Percentiles rank a stretch among this genome's conserved stretches.
These are phyloP conservation scores for Oryza longistaminata DNA, from an alignment of 176 grass and related monocot genomes.

Conservation along the genomic window DNA sequence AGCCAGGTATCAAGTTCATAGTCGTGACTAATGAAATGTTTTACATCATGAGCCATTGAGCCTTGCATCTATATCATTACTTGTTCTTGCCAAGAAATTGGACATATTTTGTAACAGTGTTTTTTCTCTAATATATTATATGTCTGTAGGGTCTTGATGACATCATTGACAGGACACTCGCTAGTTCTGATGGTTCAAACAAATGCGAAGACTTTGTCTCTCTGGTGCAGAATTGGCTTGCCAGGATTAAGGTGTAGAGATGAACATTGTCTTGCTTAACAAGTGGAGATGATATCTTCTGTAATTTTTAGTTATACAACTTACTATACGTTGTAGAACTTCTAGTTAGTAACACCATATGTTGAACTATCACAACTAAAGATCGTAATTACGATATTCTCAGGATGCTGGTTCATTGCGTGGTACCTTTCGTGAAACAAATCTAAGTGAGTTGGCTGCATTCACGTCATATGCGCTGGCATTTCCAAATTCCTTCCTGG, in stretches of 20 bases:
- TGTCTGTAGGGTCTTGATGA: slow-evolving; percentile 67
- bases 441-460: slow-evolving; percentile 93
- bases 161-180: slow-evolving; percentile 62
- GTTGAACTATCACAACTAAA: slow-evolving; percentile 7
- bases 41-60: not conserved
- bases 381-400: slow-evolving; percentile 7
- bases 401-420: slow-evolving; percentile 72
- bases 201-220: slow-evolving; percentile 77
- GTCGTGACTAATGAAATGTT: not conserved
- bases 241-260: slow-evolving; percentile 63
- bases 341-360: slow-evolving; percentile 13
- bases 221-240: slow-evolving; percentile 70
- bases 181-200: slow-evolving; percentile 63
- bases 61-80: slow-evolving; percentile 13
- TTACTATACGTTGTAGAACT: not conserved
- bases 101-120: not conserved
- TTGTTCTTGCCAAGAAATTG: not conserved
- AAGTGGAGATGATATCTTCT: not conserved
- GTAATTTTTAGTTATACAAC: not conserved
- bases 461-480: slow-evolving; percentile 97
- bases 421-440: slow-evolving; percentile 76
- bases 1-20: not conserved
- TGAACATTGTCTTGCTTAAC: slow-evolving; percentile 1
- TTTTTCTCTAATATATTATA: slow-evolving; percentile 33
- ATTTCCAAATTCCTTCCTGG: slow-evolving; percentile 88